Conservation (phyloP, 768 basidiomycete genomes). For the Pilatotrama ljubarskyi region DNA sequence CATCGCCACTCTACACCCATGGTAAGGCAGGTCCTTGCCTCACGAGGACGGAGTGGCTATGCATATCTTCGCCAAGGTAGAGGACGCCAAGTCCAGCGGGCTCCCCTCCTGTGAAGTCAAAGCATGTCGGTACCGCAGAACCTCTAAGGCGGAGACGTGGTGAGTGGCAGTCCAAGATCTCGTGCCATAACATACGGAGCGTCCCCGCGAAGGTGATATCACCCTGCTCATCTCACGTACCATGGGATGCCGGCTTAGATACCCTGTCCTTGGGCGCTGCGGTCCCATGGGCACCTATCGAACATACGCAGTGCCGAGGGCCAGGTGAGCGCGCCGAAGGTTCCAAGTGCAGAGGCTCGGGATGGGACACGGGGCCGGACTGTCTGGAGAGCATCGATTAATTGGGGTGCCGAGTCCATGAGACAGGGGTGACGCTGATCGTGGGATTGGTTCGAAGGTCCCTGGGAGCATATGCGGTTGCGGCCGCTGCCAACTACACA, state of each 20-base stretch:
- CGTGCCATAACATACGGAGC: not conserved
- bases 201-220: not conserved
- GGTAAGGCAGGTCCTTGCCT: not conserved
- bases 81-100: not conserved
- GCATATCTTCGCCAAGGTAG: not conserved
- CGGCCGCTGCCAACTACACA: not conserved
- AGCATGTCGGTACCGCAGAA: not conserved
- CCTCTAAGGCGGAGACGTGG: not conserved
- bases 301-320: not conserved
- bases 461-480: not conserved
- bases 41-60: not conserved
- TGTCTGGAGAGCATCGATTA: not conserved
- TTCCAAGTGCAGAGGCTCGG: not conserved
- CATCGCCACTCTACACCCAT: not conserved
- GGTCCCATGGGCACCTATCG: not conserved
- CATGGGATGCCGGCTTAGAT: not conserved
- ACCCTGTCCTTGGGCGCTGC: not conserved
- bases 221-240: not conserved
- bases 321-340: not conserved
- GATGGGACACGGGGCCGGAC: no score
- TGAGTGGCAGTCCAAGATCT: not conserved
- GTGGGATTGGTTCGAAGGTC: not conserved
- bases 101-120: not conserved
- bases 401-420: not conserved
- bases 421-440: conserved; percentile 1